phyloP scores from a whole-genome alignment of 2,329 filamentous ascomycete genomes.

The Neophaeococcomyces aloes region DNA sequence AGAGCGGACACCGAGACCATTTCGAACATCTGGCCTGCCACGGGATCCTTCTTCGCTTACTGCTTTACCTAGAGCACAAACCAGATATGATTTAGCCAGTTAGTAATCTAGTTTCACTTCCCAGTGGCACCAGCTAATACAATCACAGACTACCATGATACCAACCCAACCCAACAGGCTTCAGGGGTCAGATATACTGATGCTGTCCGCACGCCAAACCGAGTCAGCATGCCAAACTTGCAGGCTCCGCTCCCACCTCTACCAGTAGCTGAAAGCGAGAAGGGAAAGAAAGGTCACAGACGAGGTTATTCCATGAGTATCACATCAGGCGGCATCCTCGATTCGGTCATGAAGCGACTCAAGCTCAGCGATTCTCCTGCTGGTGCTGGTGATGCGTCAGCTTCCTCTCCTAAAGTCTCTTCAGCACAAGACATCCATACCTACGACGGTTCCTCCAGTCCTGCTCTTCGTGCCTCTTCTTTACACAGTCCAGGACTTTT shows the following conservation, averaged over 20 bases:
- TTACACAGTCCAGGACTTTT: neutral
- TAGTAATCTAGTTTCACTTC: neutral
- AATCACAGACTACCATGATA: too few species aligned
- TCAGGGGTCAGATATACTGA: too few species aligned
- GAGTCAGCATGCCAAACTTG: too few species aligned
- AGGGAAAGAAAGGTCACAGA: conserved; percentile 1
- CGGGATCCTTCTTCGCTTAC: conserved; percentile 2
- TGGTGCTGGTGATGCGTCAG: neutral
- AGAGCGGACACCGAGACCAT: neutral
- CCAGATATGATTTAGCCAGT: neutral
- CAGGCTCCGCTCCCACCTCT: too few species aligned
- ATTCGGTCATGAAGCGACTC: conserved; percentile 4
- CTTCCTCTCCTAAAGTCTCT: neutral
- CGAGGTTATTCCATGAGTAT: neutral
- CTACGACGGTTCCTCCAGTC: too few species aligned
- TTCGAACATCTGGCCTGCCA: neutral
- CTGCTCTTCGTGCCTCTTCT: neutral
- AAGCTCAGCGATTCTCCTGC: neutral
- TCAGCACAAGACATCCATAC: neutral
- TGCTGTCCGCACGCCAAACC: too few species aligned
- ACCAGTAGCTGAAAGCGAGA: too few species aligned
- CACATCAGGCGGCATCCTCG: neutral
- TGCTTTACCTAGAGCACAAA: conserved; percentile 1
- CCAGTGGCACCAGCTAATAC: too few species aligned
- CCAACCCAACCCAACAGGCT: too few species aligned